A percentile compares a stretch with the other conserved stretches of the same genome.
These are phyloP conservation scores for Sanghuangporus baumii DNA, from an alignment of 1,284 basidiomycete species.

Conservation along the genomic window DNA sequence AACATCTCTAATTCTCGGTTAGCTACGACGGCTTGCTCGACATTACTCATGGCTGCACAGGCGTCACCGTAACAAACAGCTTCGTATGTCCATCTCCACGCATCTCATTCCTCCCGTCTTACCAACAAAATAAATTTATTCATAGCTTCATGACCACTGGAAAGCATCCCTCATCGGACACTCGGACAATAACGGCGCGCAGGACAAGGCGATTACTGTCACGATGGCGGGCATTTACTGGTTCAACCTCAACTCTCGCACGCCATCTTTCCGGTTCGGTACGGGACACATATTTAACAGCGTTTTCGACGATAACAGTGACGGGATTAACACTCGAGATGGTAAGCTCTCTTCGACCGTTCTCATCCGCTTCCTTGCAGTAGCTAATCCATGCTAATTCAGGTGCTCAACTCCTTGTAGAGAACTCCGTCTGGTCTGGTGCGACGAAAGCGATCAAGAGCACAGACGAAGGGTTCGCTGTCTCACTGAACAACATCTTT, in stretches of 20 bases:
- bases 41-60: slow-evolving; percentile 35
- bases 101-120: not conserved
- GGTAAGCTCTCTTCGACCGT: slow-evolving; percentile 25
- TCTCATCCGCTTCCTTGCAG: not conserved
- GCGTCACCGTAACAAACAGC: slow-evolving; percentile 35
- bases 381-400: not conserved
- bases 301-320: slow-evolving; percentile 37
- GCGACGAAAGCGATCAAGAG: slow-evolving; percentile 34
- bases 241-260: slow-evolving; percentile 27
- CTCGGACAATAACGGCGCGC: slow-evolving; percentile 35
- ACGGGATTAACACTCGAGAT: slow-evolving; percentile 45
- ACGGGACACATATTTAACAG: slow-evolving; percentile 45
- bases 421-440: slow-evolving; percentile 41
- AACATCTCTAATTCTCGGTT: not conserved
- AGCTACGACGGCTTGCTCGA: slow-evolving; percentile 37
- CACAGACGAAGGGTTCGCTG: slow-evolving; percentile 39
- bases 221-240: slow-evolving; percentile 37
- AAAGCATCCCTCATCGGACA: slow-evolving; percentile 39
- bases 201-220: slow-evolving; percentile 32
- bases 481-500: slow-evolving; percentile 27
- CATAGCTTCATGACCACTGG: slow-evolving; percentile 37
- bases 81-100: not conserved
- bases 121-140: slow-evolving; percentile 6
- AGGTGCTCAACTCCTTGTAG: slow-evolving; percentile 40
- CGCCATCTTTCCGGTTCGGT: slow-evolving; percentile 31